phyloP scores from a whole-genome alignment of 75 land plant genomes.

The Pinus tabuliformis region DNA sequence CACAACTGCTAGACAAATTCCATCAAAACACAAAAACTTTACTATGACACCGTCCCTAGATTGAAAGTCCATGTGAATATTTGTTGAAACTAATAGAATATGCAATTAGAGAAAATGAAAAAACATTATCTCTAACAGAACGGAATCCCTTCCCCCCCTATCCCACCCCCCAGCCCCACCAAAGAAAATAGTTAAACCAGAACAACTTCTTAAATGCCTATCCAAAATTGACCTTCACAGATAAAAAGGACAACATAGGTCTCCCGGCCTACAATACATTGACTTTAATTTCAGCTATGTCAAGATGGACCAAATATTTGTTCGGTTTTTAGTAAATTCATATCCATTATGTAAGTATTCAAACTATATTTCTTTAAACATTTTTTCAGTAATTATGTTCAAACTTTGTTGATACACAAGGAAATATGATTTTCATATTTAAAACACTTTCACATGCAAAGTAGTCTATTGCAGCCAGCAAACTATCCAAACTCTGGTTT shows the following conservation, averaged over 20 bases:
- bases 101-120: background rate
- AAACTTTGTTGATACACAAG: background rate
- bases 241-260: background rate
- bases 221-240: background rate
- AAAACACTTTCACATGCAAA: background rate
- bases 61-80: too few relatives aligned
- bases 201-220: constrained; percentile 3
- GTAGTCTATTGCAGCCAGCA: background rate
- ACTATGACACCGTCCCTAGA: background rate
- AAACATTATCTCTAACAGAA: too few relatives aligned
- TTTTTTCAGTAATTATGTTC: background rate
- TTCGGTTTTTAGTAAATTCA: background rate
- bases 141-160: too few relatives aligned
- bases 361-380: background rate
- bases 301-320: background rate
- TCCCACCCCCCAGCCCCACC: background rate
- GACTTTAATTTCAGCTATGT: constrained; percentile 1
- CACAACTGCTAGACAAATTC: background rate
- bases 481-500: background rate
- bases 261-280: background rate
- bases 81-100: background rate
- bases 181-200: background rate
- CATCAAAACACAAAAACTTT: background rate
- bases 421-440: background rate
- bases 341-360: background rate